Conservation (phyloP, 2,329 filamentous ascomycete species). For the Elsinoe australis region DNA sequence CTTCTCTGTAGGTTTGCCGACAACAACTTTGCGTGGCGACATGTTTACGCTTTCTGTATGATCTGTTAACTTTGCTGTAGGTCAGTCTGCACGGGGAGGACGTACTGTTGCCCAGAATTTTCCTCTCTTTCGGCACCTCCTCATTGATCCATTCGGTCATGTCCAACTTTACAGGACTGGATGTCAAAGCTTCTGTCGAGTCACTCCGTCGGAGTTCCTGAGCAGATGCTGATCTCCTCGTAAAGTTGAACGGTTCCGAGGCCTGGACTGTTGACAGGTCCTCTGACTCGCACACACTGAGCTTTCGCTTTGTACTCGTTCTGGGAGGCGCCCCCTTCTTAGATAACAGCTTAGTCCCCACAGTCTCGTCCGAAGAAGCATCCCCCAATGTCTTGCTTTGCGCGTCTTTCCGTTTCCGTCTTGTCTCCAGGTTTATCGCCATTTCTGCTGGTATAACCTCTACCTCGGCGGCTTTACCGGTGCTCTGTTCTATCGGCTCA, state of each 20-base stretch:
- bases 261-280: constrained; percentile 28
- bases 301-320: constrained; percentile 51
- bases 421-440: constrained; percentile 45
- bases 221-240: constrained; percentile 27
- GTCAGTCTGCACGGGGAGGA: constrained; percentile 7
- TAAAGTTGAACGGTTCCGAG: constrained; percentile 43
- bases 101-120: constrained; percentile 38
- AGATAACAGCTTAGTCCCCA: too few species aligned
- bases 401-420: constrained; percentile 47
- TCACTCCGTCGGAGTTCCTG: constrained; percentile 10
- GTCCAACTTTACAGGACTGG: constrained; percentile 7
- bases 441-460: constrained; percentile 34
- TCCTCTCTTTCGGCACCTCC: constrained; percentile 29
- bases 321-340: constrained; percentile 31
- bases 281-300: constrained; percentile 47
- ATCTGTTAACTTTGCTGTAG: background rate
- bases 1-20: constrained; percentile 21
- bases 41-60: constrained; percentile 31
- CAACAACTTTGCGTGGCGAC: constrained; percentile 27
- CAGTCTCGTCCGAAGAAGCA: constrained; percentile 39
- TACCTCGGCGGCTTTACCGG: constrained; percentile 25
- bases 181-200: constrained; percentile 14
- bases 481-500: background rate
- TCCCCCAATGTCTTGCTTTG: constrained; percentile 33
- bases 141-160: constrained; percentile 14